Evolutionary conservation across 805 yeast species (phyloP), one percentile per base, ranked within the genome.

Genomic region (Saturnispora serradocipensis): DNA sequence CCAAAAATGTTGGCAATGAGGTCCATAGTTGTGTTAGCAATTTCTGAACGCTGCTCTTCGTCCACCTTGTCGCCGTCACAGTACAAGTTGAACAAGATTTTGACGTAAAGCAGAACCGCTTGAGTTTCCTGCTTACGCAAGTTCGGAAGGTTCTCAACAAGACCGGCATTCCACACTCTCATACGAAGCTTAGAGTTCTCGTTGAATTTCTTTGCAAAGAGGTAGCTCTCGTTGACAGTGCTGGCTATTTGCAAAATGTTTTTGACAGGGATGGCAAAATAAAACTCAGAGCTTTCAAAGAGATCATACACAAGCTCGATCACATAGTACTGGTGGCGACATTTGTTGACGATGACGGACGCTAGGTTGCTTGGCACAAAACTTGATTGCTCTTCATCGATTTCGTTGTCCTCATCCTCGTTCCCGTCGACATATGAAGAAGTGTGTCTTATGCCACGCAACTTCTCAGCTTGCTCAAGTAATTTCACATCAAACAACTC

Each of bases 121-220:
- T 88, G 80, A 0, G 95, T 82, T 67, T 95, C 99, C 67, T 95
- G 99, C 60, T 87, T 86, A 59, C 90, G 71, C 59, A 93, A 70
- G 60, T 93, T 95, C 20, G 99, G 99, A 51, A 91, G 75, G 62
- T 90, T 84, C 61, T 88, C 95, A 68, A 90, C 91, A 40, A 89
- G 83, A 1, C 97, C 96, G 3, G 93, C 87, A 61, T 88, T 86
- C 83, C 95, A 90, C 42, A 93, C 72, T 59, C 93, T 74, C n/a
- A 87, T 84, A 57, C 99, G 74, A 59, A 93, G 72, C 50, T 88
- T 89, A 65, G 86, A 84, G 67, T 93, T 90, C 53, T 84, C 89
- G 66, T 93, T 93, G 73, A 93, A 93, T 53, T 76, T 80, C 59
- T 86, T 80, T 2, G 98, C 87, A 69, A 95, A 93, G 57, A 76